Evolutionary conservation across 1,284 basidiomycete species (phyloP).

Genomic region (Ceratobasidium sp.): DNA sequence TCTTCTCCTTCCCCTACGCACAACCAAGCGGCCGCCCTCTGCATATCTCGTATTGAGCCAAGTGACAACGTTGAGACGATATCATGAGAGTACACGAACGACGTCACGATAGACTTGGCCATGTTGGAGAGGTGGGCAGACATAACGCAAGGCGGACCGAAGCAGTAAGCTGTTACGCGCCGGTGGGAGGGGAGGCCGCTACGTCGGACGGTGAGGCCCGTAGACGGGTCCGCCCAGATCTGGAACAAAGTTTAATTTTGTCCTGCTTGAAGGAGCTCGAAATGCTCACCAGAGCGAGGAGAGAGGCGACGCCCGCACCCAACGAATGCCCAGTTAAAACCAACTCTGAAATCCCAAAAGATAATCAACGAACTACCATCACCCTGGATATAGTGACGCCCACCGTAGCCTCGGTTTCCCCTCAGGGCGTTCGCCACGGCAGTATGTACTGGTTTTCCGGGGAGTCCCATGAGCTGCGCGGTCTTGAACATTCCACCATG

Average conservation of each 20-base stretch:
- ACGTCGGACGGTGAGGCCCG: slow-evolving; percentile 73
- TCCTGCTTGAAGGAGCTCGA: background rate
- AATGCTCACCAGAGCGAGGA: slow-evolving; percentile 73
- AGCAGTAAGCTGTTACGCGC: slow-evolving; percentile 78
- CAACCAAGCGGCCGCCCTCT: slow-evolving; percentile 78
- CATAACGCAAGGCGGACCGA: slow-evolving; percentile 77
- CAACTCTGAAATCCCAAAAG: slow-evolving; percentile 61
- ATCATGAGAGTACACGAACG: slow-evolving; percentile 84
- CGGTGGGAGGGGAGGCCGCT: slow-evolving; percentile 70
- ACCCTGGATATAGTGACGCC: slow-evolving; percentile 43
- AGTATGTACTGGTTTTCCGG: slow-evolving; percentile 78
- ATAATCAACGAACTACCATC: slow-evolving; percentile 11
- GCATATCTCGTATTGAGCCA: slow-evolving; percentile 79
- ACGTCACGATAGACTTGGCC: slow-evolving; percentile 70
- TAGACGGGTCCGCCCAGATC: slow-evolving; percentile 87
- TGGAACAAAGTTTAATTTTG: slow-evolving; percentile 49
- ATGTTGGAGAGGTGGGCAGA: slow-evolving; percentile 67
- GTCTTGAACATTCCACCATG: slow-evolving; percentile 84
- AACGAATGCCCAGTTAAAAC: slow-evolving; percentile 87
- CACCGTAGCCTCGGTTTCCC: slow-evolving; percentile 76
- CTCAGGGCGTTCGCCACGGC: slow-evolving; percentile 75
- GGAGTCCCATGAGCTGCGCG: slow-evolving; percentile 79
- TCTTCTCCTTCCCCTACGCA: slow-evolving; percentile 69
- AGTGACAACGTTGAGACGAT: slow-evolving; percentile 81
- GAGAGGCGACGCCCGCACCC: slow-evolving; percentile 83